A percentile compares a stretch with the other conserved stretches of the same genome.
Conservation (phyloP, 78 protist species). For the Mantamonas sphyraenae region DNA sequence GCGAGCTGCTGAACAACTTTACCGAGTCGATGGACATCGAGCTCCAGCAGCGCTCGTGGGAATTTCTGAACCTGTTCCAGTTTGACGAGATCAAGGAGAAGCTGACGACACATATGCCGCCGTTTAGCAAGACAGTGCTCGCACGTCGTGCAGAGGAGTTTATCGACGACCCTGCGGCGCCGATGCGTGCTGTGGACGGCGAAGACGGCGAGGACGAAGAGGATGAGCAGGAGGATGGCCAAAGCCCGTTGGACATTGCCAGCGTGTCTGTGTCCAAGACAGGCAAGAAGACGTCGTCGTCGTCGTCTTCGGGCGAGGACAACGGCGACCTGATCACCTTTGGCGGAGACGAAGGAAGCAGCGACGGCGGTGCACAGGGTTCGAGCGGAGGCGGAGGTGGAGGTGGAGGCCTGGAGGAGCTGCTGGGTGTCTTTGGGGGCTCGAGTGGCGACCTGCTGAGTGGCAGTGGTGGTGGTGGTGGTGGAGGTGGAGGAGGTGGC, state of each 20-base stretch:
- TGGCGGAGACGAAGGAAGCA: background rate
- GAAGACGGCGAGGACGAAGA: background rate
- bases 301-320: background rate
- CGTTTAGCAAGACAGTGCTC: conserved; percentile 23
- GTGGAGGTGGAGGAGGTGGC: too few species aligned
- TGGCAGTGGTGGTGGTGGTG: too few species aligned
- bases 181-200: background rate
- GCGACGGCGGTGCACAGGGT: background rate
- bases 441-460: too few species aligned
- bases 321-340: background rate
- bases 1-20: background rate
- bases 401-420: too few species aligned
- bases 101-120: background rate
- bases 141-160: conserved; percentile 6
- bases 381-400: too few species aligned
- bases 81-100: background rate
- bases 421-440: too few species aligned
- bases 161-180: conserved; percentile 19
- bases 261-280: too few species aligned
- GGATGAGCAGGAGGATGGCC: background rate
- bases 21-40: conserved; percentile 49
- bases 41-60: conserved; percentile 85
- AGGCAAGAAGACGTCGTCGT: background rate
- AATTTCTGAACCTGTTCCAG: conserved; percentile 61
- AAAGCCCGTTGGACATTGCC: background rate